A percentile compares a stretch with the other conserved stretches of the same genome.
Conservation (phyloP, 371 early-diverging fungal species). For the Mucor plumbeus region DNA sequence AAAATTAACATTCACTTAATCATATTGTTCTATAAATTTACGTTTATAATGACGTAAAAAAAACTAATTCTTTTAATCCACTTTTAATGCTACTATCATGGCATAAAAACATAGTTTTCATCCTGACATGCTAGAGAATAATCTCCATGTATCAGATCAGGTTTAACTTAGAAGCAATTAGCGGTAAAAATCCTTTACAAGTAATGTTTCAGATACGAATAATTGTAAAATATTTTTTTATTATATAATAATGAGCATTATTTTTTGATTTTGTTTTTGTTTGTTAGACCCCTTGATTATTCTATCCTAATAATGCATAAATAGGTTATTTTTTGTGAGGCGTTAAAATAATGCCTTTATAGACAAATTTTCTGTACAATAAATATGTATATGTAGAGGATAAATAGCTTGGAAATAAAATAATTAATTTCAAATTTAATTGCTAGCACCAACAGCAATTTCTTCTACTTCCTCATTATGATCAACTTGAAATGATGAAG, state of each 20-base stretch:
- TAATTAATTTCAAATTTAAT: background rate
- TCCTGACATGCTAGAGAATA: too few relatives aligned
- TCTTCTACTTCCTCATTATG: slow-evolving; percentile 15
- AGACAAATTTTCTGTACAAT: background rate
- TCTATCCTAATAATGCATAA: background rate
- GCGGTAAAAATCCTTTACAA: too few relatives aligned
- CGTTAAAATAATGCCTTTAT: background rate
- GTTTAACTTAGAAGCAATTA: too few relatives aligned
- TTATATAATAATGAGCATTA: background rate
- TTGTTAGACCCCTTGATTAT: background rate
- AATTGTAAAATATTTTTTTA: background rate
- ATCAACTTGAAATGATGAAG: background rate
- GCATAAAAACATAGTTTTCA: too few relatives aligned
- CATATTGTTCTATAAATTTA: background rate
- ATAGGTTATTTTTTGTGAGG: background rate
- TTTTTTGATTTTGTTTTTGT: background rate
- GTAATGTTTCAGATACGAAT: background rate
- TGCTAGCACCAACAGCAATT: slow-evolving; percentile 15
- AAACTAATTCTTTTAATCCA: too few relatives aligned
- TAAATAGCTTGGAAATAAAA: background rate
- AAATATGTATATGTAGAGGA: background rate
- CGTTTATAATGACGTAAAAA: too few relatives aligned
- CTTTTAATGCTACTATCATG: too few relatives aligned
- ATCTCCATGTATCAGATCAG: too few relatives aligned
- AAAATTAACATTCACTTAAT: background rate